These are phyloP conservation scores for Phyllostachys edulis DNA, from an alignment of 176 grass and related monocot species.

Conservation along the genomic window DNA sequence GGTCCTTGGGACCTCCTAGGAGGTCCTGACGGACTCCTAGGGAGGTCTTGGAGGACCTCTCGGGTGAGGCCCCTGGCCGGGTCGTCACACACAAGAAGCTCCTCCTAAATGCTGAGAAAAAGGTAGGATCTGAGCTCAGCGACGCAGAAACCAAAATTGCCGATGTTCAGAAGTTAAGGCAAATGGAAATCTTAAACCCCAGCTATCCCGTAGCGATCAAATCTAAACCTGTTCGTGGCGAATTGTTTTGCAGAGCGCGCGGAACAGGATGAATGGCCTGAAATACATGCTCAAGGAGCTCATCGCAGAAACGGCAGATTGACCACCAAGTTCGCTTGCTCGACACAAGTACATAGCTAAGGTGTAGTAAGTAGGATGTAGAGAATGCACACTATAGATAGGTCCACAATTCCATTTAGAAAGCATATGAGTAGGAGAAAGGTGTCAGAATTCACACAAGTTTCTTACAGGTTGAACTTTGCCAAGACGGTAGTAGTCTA, in stretches of 20 bases:
- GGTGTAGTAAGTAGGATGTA: slow-evolving; percentile 1
- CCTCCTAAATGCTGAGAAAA: slow-evolving; percentile 56
- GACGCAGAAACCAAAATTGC: slow-evolving; percentile 72
- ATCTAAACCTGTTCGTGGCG: neutral
- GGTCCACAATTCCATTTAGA: neutral
- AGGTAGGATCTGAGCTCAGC: slow-evolving; percentile 52
- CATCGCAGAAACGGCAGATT: slow-evolving; percentile 53
- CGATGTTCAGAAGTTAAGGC: slow-evolving; percentile 59
- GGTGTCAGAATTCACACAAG: neutral
- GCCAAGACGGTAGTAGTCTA: neutral
- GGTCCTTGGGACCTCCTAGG: too few relatives aligned
- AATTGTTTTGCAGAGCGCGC: slow-evolving; percentile 38
- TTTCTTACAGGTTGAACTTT: neutral
- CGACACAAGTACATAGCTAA: slow-evolving; percentile 6
- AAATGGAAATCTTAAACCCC: neutral
- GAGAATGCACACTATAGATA: neutral
- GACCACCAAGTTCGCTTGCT: slow-evolving; percentile 12
- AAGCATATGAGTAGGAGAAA: slow-evolving; percentile 17
- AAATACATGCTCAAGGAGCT: slow-evolving; percentile 63
- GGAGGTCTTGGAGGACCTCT: too few relatives aligned
- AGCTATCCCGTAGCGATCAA: neutral
- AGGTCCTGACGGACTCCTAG: too few relatives aligned
- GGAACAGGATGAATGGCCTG: slow-evolving; percentile 65
- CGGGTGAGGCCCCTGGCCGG: too few relatives aligned
- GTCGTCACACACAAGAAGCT: slow-evolving; percentile 81